These are phyloP conservation scores for Podospora tetraspora DNA, from an alignment of 495 filamentous ascomycete species.

Conservation along the genomic window DNA sequence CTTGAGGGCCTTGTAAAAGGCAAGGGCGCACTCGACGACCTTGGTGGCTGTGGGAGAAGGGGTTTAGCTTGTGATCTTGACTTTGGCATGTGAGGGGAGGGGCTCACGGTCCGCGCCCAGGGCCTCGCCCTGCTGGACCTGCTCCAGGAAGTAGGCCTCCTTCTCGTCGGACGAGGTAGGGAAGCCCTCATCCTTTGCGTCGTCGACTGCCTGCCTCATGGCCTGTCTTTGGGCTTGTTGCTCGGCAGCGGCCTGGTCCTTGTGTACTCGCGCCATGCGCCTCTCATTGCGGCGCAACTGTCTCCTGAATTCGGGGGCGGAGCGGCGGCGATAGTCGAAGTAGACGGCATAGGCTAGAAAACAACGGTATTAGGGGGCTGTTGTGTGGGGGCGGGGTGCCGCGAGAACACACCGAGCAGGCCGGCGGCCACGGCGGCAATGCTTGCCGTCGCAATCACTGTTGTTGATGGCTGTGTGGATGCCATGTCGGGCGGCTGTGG, in stretches of 20 bases:
- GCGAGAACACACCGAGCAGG: slow-evolving; percentile 57
- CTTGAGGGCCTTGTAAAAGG: slow-evolving; percentile 97
- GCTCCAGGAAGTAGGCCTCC: slow-evolving; percentile 78
- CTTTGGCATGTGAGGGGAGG: background rate
- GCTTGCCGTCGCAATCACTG: slow-evolving; percentile 64
- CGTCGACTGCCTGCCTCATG: slow-evolving; percentile 65
- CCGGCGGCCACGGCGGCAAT: slow-evolving; percentile 71
- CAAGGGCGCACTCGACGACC: slow-evolving; percentile 77
- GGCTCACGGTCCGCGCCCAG: slow-evolving; percentile 52
- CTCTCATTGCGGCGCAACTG: slow-evolving; percentile 77
- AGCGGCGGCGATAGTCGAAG: slow-evolving; percentile 90
- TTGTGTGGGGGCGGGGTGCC: slow-evolving; percentile 2
- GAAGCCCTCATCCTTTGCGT: slow-evolving; percentile 85
- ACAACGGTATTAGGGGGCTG: slow-evolving; percentile 24
- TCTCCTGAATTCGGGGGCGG: slow-evolving; percentile 80
- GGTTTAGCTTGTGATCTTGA: background rate
- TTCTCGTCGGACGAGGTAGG: slow-evolving; percentile 86
- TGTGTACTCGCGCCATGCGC: slow-evolving; percentile 65
- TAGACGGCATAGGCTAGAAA: slow-evolving; percentile 68
- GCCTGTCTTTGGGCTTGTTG: slow-evolving; percentile 62
- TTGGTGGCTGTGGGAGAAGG: slow-evolving; percentile 51
- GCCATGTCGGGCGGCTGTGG: slow-evolving; percentile 3
- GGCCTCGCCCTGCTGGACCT: slow-evolving; percentile 79
- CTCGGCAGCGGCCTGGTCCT: slow-evolving; percentile 67
- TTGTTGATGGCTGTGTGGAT: slow-evolving; percentile 8